Base-by-base conservation (phyloP, 768 basidiomycete genomes). In the Termitomyces sp. region DNA sequence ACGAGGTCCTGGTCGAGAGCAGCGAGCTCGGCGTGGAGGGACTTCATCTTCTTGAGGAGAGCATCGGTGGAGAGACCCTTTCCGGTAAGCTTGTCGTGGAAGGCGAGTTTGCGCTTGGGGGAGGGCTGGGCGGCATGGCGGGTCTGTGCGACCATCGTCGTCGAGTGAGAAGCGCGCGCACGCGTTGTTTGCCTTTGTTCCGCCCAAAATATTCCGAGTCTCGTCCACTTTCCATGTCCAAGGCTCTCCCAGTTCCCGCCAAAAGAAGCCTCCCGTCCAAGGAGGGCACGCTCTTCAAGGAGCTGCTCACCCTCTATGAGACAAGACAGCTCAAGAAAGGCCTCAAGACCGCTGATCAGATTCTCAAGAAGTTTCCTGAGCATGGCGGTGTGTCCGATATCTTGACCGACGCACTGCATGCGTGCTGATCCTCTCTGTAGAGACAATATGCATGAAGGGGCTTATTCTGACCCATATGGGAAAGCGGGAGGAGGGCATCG, bases 391-490 rank as follows among this genome's bases (percentile, higher is more conserved):
- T 49, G 84, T 65, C 18, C 7, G 20, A 47, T 24, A n/a, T 10
- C 33, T 43, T 8, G n/a, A 50, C 28, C 45, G 45, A 44, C 22
- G 26, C 28, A 36, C 28, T 33, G 5, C 54, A 26, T 36, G 46
- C 48, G 47, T 41, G 28, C 50, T 55, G 52, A 56, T 56, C 56
- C 56, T 49, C 36, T 51, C 16, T 35, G 3, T 67, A 98, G 96
- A 98, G 74, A 95, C 96, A 28, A 71, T 95, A 68, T 94, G 92
- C 69, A 94, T 99, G 92, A 97, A 96, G 69, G 96, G 96, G 1
- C 85, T 98, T 50, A 78, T 97, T 54, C 75, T 88, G 65, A 87
- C 85, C 32, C 89, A 89, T 67, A 84, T 87, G 83, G 92, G 86
- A 51, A 79, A 80, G 67, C 85, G 85, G 60, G 92, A 88, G 30